Conservation (phyloP, 2,329 filamentous ascomycete species). For the Fusarium caatingaense region DNA sequence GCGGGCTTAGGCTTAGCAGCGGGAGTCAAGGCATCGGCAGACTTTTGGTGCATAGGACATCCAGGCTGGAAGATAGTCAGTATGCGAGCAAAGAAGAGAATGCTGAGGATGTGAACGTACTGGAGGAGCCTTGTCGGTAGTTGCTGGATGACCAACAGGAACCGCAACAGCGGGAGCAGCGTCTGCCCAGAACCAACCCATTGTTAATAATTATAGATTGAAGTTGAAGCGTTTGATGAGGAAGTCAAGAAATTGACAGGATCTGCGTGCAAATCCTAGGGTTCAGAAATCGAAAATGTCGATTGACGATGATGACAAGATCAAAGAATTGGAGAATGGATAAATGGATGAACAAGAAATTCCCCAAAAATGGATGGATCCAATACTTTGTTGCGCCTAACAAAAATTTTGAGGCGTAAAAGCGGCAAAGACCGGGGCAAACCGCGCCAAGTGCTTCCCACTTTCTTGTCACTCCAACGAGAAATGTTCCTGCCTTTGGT, state of each 20-base stretch:
- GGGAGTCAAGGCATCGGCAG: constrained; percentile 59
- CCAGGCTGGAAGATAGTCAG: constrained; percentile 55
- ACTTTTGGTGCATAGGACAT: constrained; percentile 69
- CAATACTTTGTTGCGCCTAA: constrained; percentile 20
- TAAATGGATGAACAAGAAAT: constrained; percentile 35
- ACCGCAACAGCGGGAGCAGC: constrained; percentile 51
- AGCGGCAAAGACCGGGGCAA: constrained; percentile 30
- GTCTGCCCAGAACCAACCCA: constrained; percentile 76
- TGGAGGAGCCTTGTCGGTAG: constrained; percentile 48
- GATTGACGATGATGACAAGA: constrained; percentile 29
- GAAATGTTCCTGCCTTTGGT: neutral
- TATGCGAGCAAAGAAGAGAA: neutral
- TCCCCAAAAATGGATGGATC: constrained; percentile 9
- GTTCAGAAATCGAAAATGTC: constrained; percentile 3
- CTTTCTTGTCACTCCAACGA: constrained; percentile 1
- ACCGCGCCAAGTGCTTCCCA: constrained; percentile 15
- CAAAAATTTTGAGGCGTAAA: constrained; percentile 33
- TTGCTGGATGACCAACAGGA: constrained; percentile 50
- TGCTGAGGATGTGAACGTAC: constrained; percentile 40
- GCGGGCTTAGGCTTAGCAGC: constrained; percentile 43
- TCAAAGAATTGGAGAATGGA: constrained; percentile 32
- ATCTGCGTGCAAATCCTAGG: neutral
- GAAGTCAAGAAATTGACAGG: neutral
- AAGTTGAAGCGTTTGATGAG: neutral
- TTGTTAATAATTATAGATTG: constrained; percentile 45